phyloP scores from a whole-genome alignment of 345 rosid species.

The Eucalyptus polybractea region DNA sequence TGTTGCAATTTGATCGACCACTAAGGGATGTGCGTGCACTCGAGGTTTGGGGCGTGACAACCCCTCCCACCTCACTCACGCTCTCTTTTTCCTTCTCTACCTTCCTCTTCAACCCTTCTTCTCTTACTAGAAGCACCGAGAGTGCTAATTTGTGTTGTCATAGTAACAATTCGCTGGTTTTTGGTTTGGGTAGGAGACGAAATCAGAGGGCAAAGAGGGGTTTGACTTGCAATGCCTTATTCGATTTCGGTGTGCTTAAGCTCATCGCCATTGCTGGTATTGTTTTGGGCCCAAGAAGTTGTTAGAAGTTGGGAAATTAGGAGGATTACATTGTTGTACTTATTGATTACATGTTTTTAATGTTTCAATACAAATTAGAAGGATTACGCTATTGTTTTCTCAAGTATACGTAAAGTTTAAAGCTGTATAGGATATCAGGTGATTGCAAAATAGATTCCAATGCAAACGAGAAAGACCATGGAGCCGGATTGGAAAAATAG shows the following conservation, averaged over 20 bases:
- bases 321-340: too few relatives aligned
- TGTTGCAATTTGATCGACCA: accelerated
- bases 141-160: not conserved
- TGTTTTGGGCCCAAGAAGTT: constrained; percentile 85
- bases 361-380: not conserved
- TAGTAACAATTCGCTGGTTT: constrained; percentile 9
- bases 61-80: constrained; percentile 7
- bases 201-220: constrained; percentile 16
- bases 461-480: not conserved
- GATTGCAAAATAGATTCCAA: accelerated
- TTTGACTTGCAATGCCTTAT: constrained; percentile 60
- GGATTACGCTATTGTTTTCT: too few relatives aligned
- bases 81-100: constrained; percentile 42
- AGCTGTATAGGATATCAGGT: accelerated
- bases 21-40: too few relatives aligned
- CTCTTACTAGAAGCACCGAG: not conserved
- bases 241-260: constrained; percentile 81
- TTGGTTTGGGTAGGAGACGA: constrained; percentile 18
- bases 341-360: too few relatives aligned
- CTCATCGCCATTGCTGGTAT: constrained; percentile 86
- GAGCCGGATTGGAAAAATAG: not conserved
- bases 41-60: accelerated
- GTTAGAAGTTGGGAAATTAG: constrained; percentile 64
- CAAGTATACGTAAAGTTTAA: too few relatives aligned
- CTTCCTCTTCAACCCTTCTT: constrained; percentile 4